Base-by-base conservation (phyloP, 306 rosid species). In the Trifolium pratense region DNA sequence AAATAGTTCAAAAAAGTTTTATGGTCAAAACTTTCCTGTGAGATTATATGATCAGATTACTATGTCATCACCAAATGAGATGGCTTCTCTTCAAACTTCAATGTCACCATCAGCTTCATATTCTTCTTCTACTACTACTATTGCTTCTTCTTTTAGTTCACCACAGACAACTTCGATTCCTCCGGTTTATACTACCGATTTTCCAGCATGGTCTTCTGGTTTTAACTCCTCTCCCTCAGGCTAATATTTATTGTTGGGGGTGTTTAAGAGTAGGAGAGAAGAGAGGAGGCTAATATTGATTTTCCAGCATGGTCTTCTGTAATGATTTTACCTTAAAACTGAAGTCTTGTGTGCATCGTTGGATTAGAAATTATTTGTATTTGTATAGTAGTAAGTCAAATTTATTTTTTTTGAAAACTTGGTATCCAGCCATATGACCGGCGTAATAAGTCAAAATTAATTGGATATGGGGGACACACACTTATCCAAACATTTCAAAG, bases 81-180 rank as follows among this genome's bases (percentile, higher is more conserved):
- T 63, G 84, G 73, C 53, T 57, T 63, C 86, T 51, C 70, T 79
- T 68, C 88, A 75, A 39, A 67, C 79, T 6, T 80, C 86, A 4
- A 11, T 75, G 3, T 57, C 75, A 0, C 37, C 64, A 0, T 53
- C 79, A 2, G 12, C 74, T 0, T 16, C 81, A 0, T 29, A 26
- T 63, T 71, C 87, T 4, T 53, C 77, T 3, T 29, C 86, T 1
- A 62, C 49, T 12, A 43, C n/a, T 43, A 43, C 49, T 43, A 12
- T 43, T 42, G 48, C 77, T 2, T 67, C 84, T 5, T 59, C 60
- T 16, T 25, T 6, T 42, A 21, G 61, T 15, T 49, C 84, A 13
- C 17, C 74, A 18, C 73, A 62, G 11, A 42, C 73, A 55, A 21
- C 32, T n/a, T 32, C 76, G 26, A 9, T 70, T 49, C 75, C 80